These are phyloP conservation scores for sunflower (Helianthus annuus) DNA, from an alignment of 129 eudicot species.

Conservation along the genomic window DNA sequence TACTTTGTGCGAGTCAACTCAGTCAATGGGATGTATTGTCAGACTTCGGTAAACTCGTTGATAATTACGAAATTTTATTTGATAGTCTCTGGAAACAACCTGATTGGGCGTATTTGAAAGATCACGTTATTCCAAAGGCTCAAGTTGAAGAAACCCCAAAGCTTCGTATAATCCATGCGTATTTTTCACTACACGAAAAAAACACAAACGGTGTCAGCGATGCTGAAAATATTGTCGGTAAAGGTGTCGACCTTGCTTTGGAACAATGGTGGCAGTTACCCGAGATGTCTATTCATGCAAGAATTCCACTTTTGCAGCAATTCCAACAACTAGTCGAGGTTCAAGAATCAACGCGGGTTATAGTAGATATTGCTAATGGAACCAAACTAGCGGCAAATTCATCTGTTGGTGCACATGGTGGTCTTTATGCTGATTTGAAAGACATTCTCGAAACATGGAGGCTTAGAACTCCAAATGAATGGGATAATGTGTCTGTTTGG, in stretches of 20 bases:
- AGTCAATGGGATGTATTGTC: conserved; percentile 96
- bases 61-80: conserved; percentile 86
- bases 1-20: conserved; percentile 88
- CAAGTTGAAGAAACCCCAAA: conserved; percentile 99
- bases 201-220: conserved; percentile 87
- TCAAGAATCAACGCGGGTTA: conserved; percentile 87
- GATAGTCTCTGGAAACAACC: conserved; percentile 99
- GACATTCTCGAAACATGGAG: conserved; percentile 99
- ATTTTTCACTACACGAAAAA: conserved; percentile 92
- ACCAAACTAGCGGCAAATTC: conserved; percentile 70
- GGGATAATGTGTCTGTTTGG: conserved; percentile 98
- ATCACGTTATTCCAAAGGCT: conserved; percentile 89
- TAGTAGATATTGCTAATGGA: conserved; percentile 90
- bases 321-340: conserved; percentile 99
- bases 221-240: conserved; percentile 88
- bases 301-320: conserved; percentile 94
- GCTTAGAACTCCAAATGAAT: conserved; percentile 93
- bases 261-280: conserved; percentile 99
- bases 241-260: conserved; percentile 95
- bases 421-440: conserved; percentile 88
- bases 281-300: conserved; percentile 94
- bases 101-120: conserved; percentile 91
- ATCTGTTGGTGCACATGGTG: conserved; percentile 75
- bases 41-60: conserved; percentile 89
- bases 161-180: conserved; percentile 92